Percentiles rank a stretch among this genome's conserved stretches.
Evolutionary conservation across 108 stramenopile genomes (phyloP).

Genomic region (Cyclotella sp.): DNA sequence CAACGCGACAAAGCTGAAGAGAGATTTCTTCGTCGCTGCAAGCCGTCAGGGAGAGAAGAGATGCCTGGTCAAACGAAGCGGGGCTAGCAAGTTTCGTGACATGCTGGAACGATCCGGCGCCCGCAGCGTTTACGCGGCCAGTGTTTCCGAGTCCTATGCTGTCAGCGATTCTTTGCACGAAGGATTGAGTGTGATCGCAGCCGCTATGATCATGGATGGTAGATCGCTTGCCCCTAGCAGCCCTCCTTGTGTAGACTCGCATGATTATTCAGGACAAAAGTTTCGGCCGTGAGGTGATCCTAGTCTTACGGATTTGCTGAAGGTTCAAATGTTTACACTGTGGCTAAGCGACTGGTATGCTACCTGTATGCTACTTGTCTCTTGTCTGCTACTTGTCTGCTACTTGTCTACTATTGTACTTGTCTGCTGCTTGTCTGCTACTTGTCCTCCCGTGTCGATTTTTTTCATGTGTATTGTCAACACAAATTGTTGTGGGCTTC

Average conservation of each 20-base stretch:
- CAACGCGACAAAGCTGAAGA: background rate
- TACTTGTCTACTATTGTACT: too few species aligned
- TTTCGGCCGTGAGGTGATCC: too few species aligned
- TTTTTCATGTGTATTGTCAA: too few species aligned
- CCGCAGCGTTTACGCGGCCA: background rate
- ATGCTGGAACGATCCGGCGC: background rate
- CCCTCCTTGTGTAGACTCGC: background rate
- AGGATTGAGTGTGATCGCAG: background rate
- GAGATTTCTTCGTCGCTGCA: slow-evolving; percentile 2
- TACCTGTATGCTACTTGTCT: too few species aligned
- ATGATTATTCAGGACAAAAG: background rate
- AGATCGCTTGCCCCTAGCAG: background rate
- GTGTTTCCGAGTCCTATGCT: background rate
- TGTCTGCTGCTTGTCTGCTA: too few species aligned
- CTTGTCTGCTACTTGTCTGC: too few species aligned
- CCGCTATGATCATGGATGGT: background rate
- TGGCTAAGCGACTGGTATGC: too few species aligned
- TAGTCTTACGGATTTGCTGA: too few species aligned
- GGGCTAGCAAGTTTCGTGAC: background rate
- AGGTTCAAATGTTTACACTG: too few species aligned
- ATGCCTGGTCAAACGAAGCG: slow-evolving; percentile 6
- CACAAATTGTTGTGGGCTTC: too few species aligned
- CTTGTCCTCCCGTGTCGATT: too few species aligned
- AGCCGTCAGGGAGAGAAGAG: background rate
- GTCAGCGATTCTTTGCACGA: slow-evolving; percentile 5